Percentiles rank a stretch among this genome's conserved stretches.
These are phyloP conservation scores for Cocos nucifera DNA, from an alignment of 176 grass and related monocot species.

Conservation along the genomic window DNA sequence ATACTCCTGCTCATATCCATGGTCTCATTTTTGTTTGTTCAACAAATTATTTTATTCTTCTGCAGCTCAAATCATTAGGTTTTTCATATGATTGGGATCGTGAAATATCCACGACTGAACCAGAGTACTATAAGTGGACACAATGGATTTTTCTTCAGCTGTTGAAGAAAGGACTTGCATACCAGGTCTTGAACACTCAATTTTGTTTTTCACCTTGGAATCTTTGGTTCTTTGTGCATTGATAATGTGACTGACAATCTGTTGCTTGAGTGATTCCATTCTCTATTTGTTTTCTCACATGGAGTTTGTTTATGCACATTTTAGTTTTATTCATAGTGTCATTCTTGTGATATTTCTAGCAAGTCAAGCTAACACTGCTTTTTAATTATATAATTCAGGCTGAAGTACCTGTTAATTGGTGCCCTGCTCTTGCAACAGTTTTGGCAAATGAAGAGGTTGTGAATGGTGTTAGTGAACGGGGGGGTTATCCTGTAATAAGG, in stretches of 20 bases:
- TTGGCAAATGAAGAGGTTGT: slow-evolving; percentile 91
- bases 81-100: slow-evolving; percentile 97
- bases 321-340: slow-evolving; percentile 36
- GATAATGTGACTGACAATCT: slow-evolving; percentile 1
- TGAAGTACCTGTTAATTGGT: slow-evolving; percentile 98
- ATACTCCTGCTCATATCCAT: neutral
- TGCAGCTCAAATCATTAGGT: slow-evolving; percentile 89
- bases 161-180: slow-evolving; percentile 84
- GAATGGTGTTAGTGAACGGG: slow-evolving; percentile 94
- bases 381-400: slow-evolving; percentile 64
- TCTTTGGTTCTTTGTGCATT: slow-evolving; percentile 1
- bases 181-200: slow-evolving; percentile 58
- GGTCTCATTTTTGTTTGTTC: neutral
- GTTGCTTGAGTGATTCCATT: slow-evolving; percentile 9
- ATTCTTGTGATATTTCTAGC: slow-evolving; percentile 43
- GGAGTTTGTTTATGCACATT: neutral
- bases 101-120: slow-evolving; percentile 91
- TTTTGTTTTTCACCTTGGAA: neutral
- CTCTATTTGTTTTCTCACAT: slow-evolving; percentile 1
- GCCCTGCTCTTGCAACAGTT: slow-evolving; percentile 97
- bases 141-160: slow-evolving; percentile 99
- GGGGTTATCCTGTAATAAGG: slow-evolving; percentile 78
- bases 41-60: slow-evolving; percentile 7
- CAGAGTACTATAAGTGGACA: slow-evolving; percentile 92
- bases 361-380: slow-evolving; percentile 45